phyloP scores from a whole-genome alignment of 768 basidiomycete genomes.

The Termitomyces sp. region DNA sequence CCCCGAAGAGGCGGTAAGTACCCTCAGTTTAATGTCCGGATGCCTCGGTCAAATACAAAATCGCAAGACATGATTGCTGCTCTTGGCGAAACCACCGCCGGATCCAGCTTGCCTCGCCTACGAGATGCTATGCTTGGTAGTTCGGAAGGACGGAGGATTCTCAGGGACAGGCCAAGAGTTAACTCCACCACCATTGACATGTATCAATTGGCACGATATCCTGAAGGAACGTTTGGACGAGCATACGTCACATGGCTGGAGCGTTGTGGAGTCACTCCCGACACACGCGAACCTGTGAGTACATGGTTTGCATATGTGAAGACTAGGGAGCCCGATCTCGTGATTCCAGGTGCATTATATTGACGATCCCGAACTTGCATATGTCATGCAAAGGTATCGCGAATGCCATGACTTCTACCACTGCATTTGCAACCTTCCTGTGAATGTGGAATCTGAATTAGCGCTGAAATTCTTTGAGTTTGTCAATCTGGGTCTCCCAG shows the following conservation, averaged over 20 bases:
- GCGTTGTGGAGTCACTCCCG: conserved; percentile 85
- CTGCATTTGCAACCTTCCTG: conserved; percentile 83
- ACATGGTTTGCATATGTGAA: background rate
- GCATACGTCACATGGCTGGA: conserved; percentile 91
- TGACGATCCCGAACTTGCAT: conserved; percentile 92
- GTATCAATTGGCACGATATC: conserved; percentile 56
- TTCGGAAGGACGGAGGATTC: conserved; percentile 78
- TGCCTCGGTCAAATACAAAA: background rate
- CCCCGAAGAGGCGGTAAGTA: conserved; percentile 80
- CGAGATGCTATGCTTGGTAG: conserved; percentile 76
- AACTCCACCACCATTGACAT: conserved; percentile 77
- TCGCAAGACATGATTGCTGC: conserved; percentile 89
- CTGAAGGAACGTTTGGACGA: conserved; percentile 80
- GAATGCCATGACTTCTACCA: conserved; percentile 99
- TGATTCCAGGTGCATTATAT: conserved; percentile 82
- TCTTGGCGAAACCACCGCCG: conserved; percentile 89
- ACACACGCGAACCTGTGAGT: conserved; percentile 84
- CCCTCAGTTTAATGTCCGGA: background rate
- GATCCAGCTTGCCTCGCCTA: conserved; percentile 69
- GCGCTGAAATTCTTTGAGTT: conserved; percentile 95
- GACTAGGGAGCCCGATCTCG: conserved; percentile 7
- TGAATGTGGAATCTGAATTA: conserved; percentile 87
- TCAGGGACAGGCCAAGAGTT: conserved; percentile 81
- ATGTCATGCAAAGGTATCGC: conserved; percentile 96
- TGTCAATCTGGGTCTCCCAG: conserved; percentile 86